Evolutionary conservation across 345 rosid genomes (phyloP).

Genomic region (Linum trigynum): DNA sequence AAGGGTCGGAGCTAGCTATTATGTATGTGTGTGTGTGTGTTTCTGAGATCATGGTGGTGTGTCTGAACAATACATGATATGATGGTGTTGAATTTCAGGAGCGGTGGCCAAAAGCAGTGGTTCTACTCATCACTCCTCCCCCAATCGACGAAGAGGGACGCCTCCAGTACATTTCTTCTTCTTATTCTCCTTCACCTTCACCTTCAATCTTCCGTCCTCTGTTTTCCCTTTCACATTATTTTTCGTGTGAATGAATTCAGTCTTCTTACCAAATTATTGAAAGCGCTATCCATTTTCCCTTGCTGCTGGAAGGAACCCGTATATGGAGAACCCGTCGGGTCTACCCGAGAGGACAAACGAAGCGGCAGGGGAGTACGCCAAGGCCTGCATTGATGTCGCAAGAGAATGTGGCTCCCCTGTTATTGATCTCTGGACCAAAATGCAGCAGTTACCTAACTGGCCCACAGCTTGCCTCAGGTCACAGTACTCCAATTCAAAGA

Average conservation of each 20-base stretch:
- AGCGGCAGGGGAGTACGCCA: conserved; percentile 65
- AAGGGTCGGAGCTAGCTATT: too few species aligned
- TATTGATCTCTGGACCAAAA: conserved; percentile 69
- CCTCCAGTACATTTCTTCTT: conserved; percentile 35
- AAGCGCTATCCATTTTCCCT: background rate
- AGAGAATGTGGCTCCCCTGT: conserved; percentile 41
- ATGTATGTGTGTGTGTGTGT: too few species aligned
- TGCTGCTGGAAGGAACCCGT: conserved; percentile 57
- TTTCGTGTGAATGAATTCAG: too few species aligned
- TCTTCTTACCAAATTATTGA: too few species aligned
- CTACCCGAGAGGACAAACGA: conserved; percentile 84
- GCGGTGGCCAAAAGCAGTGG: conserved; percentile 47
- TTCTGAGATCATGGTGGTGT: too few species aligned
- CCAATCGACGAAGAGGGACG: conserved; percentile 87
- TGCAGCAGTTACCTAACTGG: conserved; percentile 68
- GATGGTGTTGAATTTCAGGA: conserved; percentile 26
- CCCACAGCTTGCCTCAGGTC: conserved; percentile 42
- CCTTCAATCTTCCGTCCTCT: background rate
- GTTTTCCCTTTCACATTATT: too few species aligned
- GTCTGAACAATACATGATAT: too few species aligned
- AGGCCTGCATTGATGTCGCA: conserved; percentile 51
- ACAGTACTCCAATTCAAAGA: background rate
- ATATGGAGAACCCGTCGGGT: conserved; percentile 46
- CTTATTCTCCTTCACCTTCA: background rate
- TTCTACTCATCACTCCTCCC: conserved; percentile 77